phyloP scores from a whole-genome alignment of 495 filamentous ascomycete species.

The Tuber magnatum region DNA sequence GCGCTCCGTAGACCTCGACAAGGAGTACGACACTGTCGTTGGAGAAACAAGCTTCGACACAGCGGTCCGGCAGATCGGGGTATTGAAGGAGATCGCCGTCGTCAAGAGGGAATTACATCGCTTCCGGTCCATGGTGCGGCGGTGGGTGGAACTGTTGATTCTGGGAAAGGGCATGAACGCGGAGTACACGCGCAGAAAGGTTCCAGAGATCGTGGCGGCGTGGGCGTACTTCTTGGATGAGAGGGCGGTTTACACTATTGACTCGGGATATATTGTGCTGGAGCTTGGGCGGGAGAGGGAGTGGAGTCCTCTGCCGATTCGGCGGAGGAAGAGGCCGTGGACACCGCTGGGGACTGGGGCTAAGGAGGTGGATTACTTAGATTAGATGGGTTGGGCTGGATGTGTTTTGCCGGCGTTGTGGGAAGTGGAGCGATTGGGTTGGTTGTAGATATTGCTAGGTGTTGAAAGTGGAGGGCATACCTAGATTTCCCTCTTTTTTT shows the following conservation, averaged over 20 bases:
- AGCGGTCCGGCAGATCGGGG: conserved; percentile 6
- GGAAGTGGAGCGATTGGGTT: not conserved
- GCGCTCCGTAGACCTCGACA: not conserved
- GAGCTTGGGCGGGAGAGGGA: conserved; percentile 18
- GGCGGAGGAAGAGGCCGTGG: conserved; percentile 29
- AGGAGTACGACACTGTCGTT: not conserved
- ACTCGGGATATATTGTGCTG: conserved; percentile 34
- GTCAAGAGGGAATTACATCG: conserved; percentile 17
- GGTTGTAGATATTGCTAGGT: not conserved
- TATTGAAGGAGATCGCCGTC: conserved; percentile 14
- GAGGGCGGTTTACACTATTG: conserved; percentile 30
- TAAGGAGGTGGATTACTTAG: conserved; percentile 36
- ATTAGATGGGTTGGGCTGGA: conserved; percentile 15
- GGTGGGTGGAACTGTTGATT: conserved; percentile 39
- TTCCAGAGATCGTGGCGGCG: conserved; percentile 37
- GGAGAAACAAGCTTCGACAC: not conserved
- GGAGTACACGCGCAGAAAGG: conserved; percentile 19
- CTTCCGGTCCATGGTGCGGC: conserved; percentile 30
- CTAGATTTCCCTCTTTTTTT: not conserved
- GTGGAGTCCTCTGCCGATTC: conserved; percentile 21
- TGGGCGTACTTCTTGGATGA: conserved; percentile 38
- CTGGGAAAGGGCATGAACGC: conserved; percentile 25
- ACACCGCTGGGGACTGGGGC: conserved; percentile 30
- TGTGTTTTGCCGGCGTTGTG: not conserved
- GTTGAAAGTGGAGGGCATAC: not conserved